Evolutionary conservation across 2,329 filamentous ascomycete species (phyloP).

Genomic region (Fusarium fracticaudum): DNA sequence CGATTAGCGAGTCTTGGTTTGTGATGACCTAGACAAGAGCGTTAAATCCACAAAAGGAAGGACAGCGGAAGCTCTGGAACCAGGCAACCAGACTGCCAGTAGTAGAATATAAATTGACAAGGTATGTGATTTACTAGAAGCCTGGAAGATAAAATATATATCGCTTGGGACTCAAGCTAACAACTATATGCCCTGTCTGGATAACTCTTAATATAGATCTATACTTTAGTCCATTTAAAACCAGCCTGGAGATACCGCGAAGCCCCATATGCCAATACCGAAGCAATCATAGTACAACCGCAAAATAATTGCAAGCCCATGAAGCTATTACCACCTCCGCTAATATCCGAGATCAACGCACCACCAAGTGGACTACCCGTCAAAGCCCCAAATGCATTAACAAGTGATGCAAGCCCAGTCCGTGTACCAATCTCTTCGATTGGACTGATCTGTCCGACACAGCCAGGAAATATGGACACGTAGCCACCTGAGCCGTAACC

Average conservation of each 20-base stretch:
- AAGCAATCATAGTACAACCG: background rate
- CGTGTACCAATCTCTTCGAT: background rate
- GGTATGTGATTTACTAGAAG: too few species aligned
- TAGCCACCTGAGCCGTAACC: slow-evolving; percentile 1
- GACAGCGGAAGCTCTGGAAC: too few species aligned
- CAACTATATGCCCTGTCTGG: too few species aligned
- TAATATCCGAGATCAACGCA: background rate
- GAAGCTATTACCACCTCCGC: background rate
- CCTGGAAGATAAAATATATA: rapidly evolving
- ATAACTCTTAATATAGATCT: background rate
- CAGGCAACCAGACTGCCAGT: too few species aligned
- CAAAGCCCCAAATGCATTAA: background rate
- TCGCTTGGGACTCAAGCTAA: too few species aligned
- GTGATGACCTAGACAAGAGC: too few species aligned
- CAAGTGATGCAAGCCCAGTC: background rate
- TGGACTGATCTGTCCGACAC: background rate
- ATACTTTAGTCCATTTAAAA: rapidly evolving
- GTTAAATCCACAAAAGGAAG: too few species aligned
- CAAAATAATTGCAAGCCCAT: background rate
- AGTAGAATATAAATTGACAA: too few species aligned
- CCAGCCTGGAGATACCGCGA: background rate
- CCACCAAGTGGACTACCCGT: background rate
- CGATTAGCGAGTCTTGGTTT: too few species aligned
- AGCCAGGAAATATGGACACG: background rate
- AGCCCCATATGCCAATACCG: background rate